Evolutionary conservation across 2,329 filamentous ascomycete genomes (phyloP).

Genomic region (Tolypocladium amazonense): DNA sequence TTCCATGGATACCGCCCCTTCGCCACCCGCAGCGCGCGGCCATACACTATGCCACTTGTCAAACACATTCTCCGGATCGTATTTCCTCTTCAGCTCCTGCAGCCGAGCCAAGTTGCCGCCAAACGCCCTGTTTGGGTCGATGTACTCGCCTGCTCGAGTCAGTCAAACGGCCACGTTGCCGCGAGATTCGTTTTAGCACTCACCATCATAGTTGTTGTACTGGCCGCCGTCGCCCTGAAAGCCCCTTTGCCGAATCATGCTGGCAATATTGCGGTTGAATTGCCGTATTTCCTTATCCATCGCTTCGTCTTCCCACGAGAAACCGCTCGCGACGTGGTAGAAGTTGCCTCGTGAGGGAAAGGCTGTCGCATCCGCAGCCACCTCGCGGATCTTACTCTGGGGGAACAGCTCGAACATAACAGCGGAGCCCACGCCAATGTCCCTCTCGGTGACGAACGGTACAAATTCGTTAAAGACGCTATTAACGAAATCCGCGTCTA

Average conservation of each 20-base stretch:
- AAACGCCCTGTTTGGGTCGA: slow-evolving; percentile 20
- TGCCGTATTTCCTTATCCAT: slow-evolving; percentile 24
- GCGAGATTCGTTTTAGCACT: background rate
- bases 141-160: slow-evolving; percentile 10
- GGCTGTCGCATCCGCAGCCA: slow-evolving; percentile 25
- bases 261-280: slow-evolving; percentile 25
- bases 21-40: no score
- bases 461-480: slow-evolving; percentile 17
- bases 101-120: slow-evolving; percentile 18
- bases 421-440: slow-evolving; percentile 10
- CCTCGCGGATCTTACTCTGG: slow-evolving; percentile 21
- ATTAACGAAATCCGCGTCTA: slow-evolving; percentile 17
- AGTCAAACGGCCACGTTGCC: background rate
- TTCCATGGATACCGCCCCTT: background rate
- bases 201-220: slow-evolving; percentile 3
- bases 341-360: slow-evolving; percentile 33
- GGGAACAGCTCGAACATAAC: slow-evolving; percentile 24
- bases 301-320: slow-evolving; percentile 27
- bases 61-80: slow-evolving; percentile 13
- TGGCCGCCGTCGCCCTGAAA: slow-evolving; percentile 11
- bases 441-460: slow-evolving; percentile 9
- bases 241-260: slow-evolving; percentile 13
- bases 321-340: slow-evolving; percentile 28
- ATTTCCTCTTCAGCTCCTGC: slow-evolving; percentile 20
- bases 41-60: background rate